phyloP scores from a whole-genome alignment of 176 grass and related monocot genomes.

The Zea luxurians region DNA sequence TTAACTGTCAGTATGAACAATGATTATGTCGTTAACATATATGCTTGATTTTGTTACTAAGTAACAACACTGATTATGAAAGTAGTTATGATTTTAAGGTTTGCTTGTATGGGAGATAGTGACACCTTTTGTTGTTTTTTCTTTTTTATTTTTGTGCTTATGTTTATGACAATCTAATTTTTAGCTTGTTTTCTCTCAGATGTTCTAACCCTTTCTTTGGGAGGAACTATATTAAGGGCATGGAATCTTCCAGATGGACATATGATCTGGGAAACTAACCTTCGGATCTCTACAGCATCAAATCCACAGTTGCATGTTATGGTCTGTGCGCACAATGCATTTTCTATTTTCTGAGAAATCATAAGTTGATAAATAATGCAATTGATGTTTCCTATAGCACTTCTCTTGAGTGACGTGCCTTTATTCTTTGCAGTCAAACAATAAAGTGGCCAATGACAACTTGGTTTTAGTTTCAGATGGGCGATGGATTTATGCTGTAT shows the following conservation, averaged over 20 bases:
- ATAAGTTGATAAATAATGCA: background rate
- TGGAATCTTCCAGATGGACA: slow-evolving; percentile 99
- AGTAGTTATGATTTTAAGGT: background rate
- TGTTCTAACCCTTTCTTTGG: slow-evolving; percentile 87
- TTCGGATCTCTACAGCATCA: slow-evolving; percentile 61
- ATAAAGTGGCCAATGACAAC: slow-evolving; percentile 73
- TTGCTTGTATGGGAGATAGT: background rate
- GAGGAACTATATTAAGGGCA: slow-evolving; percentile 83
- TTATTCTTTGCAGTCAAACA: slow-evolving; percentile 68
- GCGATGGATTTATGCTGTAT: slow-evolving; percentile 72
- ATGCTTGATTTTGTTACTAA: background rate
- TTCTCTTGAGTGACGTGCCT: slow-evolving; percentile 2
- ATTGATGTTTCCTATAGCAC: background rate
- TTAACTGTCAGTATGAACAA: background rate
- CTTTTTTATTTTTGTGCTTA: background rate
- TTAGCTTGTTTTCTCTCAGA: slow-evolving; percentile 58
- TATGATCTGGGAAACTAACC: slow-evolving; percentile 87
- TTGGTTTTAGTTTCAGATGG: slow-evolving; percentile 72
- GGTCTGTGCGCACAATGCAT: slow-evolving; percentile 41
- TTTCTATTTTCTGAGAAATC: slow-evolving; percentile 18
- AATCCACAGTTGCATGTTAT: slow-evolving; percentile 70
- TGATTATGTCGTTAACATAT: background rate
- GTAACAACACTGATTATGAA: background rate
- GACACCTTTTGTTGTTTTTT: background rate
- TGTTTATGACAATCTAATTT: slow-evolving; percentile 32